Percentiles rank a stretch among this genome's conserved stretches.
Conservation (phyloP, 108 stramenopile genomes). For the Nitzschia sp. region DNA sequence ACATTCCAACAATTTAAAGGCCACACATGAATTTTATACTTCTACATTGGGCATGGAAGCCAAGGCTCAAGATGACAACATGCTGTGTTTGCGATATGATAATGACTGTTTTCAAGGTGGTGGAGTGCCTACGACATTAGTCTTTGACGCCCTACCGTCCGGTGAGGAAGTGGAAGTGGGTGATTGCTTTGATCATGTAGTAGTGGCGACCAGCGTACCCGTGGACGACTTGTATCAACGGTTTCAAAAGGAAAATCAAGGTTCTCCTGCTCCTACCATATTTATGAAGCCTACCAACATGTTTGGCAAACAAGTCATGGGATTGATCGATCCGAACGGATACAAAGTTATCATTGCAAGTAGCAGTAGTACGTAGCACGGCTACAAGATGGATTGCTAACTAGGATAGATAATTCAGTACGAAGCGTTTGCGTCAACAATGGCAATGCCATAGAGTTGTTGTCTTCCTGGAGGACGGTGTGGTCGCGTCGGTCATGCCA, state of each 20-base stretch:
- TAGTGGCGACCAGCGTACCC: slow-evolving; percentile 22
- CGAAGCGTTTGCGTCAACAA: no score
- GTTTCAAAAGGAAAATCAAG: not conserved
- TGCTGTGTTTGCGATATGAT: slow-evolving; percentile 42
- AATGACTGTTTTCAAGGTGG: not conserved
- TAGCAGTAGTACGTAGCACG: no score
- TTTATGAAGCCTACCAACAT: slow-evolving; percentile 46
- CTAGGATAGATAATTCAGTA: no score
- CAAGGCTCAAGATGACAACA: slow-evolving; percentile 28
- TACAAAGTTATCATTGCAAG: slow-evolving; percentile 37
- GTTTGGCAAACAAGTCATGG: slow-evolving; percentile 38
- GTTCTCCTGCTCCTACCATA: not conserved
- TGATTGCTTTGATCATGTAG: slow-evolving; percentile 46
- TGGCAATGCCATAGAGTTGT: no score
- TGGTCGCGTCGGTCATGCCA: no score
- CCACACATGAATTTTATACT: slow-evolving; percentile 31
- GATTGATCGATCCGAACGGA: slow-evolving; percentile 45
- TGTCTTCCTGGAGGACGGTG: no score
- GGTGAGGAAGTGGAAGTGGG: slow-evolving; percentile 19
- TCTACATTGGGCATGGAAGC: slow-evolving; percentile 35
- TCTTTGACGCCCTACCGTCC: slow-evolving; percentile 21
- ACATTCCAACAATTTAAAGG: slow-evolving; percentile 21
- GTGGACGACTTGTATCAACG: slow-evolving; percentile 7
- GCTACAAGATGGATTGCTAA: no score
- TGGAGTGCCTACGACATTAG: slow-evolving; percentile 45